A percentile compares a stretch with the other conserved stretches of the same genome.
Conservation (phyloP, 305 asterid species). For the Solanum hybrid region DNA sequence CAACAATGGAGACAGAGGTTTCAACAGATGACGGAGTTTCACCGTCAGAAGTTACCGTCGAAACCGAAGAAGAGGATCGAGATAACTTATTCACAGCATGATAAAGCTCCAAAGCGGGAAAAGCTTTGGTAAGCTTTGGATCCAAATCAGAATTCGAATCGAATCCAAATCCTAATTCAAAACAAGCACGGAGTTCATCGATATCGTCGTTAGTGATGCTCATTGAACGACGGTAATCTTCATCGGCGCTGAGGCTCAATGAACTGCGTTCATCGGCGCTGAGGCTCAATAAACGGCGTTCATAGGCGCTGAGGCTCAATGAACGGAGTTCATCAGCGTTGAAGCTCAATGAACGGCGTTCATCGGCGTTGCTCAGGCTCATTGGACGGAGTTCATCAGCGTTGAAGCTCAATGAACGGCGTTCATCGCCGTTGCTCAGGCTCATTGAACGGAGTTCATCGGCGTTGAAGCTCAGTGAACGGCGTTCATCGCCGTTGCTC, state of each 20-base stretch:
- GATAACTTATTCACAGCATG: slow-evolving; percentile 10
- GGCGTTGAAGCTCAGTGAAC: background rate
- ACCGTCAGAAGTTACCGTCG: background rate
- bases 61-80: background rate
- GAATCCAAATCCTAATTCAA: slow-evolving; percentile 16
- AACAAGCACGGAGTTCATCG: slow-evolving; percentile 14
- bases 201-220: slow-evolving; percentile 8
- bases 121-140: slow-evolving; percentile 4
- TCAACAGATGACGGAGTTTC: background rate
- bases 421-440: background rate
- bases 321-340: background rate
- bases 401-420: background rate
- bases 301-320: background rate
- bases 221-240: background rate
- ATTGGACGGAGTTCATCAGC: background rate
- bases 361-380: background rate
- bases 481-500: background rate
- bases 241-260: background rate
- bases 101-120: slow-evolving; percentile 14
- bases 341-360: background rate
- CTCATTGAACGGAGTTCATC: background rate
- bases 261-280: background rate
- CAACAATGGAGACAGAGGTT: slow-evolving; percentile 1
- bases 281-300: background rate
- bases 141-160: slow-evolving; percentile 10